Base-by-base conservation (phyloP, 2,329 filamentous ascomycete genomes). In the Shiraia bambusicola region DNA sequence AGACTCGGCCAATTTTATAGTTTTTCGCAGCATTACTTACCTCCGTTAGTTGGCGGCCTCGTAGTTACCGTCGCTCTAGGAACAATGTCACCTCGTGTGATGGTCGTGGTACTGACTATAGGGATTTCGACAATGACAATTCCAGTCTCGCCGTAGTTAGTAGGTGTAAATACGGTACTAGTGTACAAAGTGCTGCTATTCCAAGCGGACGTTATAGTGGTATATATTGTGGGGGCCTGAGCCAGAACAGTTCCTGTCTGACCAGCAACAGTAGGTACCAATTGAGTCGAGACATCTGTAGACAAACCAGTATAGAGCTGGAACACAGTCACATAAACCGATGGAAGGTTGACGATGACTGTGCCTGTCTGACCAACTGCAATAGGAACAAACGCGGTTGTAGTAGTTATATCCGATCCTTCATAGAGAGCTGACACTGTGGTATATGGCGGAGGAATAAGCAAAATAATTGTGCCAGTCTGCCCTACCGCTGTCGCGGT, bases 361-460 rank as follows among this genome's bases (percentile, higher is more conserved):
- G 37, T 40, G 17, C 37, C 37, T 13, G 25, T 40, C 19, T 39
- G 29, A 11, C 37, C 37, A 25, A 19, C 24, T 2, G 11, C n/a
- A 8, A 4, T 24, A n/a, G 37, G 29, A 3, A 28, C 19, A 4
- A 17, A 14, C 15, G 28, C 7, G 3, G 37, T 40, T 16, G 29
- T n/a, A 14, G 37, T 40, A 17, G 22, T 16, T 10, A 25, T 9
- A 8, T 19, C 22, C 4, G 36, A 12, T 7, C 36, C 36, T 2
- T n/a, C 26, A 29, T 26, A 32, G 3, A 39, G 14, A n/a, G 28
- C 14, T 10, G 36, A 17, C 3, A 39, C 14, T 13, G 36, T 39
- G 9, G 36, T 39, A n/a, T 32, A 39, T 7, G 19, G 17, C 5
- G 36, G n/a, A 12, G 36, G 36, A 3, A 39, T 12, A 8, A 31